These are phyloP conservation scores for Schizosaccharomyces lindneri DNA, from an alignment of 805 yeast genomes.

Conservation along the genomic window DNA sequence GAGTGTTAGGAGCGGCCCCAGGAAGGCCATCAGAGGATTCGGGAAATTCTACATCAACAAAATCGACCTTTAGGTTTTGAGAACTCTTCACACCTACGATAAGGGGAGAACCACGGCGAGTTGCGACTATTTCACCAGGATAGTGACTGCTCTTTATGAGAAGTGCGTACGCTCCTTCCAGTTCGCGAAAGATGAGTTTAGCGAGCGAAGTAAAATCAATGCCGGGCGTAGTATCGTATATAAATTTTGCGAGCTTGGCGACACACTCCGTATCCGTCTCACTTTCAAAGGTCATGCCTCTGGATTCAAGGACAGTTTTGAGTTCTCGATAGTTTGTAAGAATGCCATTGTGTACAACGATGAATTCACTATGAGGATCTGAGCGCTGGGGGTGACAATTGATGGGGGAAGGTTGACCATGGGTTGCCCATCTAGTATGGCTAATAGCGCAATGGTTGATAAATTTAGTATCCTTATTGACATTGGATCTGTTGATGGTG, in stretches of 20 bases:
- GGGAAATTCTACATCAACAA: slow-evolving; percentile 93
- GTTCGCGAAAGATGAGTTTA: slow-evolving; percentile 71
- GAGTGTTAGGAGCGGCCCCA: slow-evolving; percentile 4
- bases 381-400: slow-evolving; percentile 96
- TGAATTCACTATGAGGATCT: slow-evolving; percentile 58
- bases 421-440: slow-evolving; percentile 99
- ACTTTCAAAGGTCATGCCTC: slow-evolving; percentile 64
- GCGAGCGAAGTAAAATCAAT: slow-evolving; percentile 79
- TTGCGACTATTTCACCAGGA: slow-evolving; percentile 89
- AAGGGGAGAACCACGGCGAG: slow-evolving; percentile 94
- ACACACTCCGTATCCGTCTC: slow-evolving; percentile 97
- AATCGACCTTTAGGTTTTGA: slow-evolving; percentile 83
- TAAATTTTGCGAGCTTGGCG: slow-evolving; percentile 79
- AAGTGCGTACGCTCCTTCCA: slow-evolving; percentile 94
- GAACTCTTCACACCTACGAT: slow-evolving; percentile 93
- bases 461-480: slow-evolving; percentile 33
- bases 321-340: slow-evolving; percentile 86
- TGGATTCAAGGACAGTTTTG: slow-evolving; percentile 50
- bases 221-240: slow-evolving; percentile 49
- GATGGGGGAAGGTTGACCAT: slow-evolving; percentile 63
- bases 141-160: slow-evolving; percentile 74
- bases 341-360: slow-evolving; percentile 93
- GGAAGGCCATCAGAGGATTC: slow-evolving; percentile 19
- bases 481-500: slow-evolving; percentile 25
- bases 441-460: slow-evolving; percentile 88